Conservation (phyloP, 2,329 filamentous ascomycete species). For the Nothophaeocryptopus gaeumannii region DNA sequence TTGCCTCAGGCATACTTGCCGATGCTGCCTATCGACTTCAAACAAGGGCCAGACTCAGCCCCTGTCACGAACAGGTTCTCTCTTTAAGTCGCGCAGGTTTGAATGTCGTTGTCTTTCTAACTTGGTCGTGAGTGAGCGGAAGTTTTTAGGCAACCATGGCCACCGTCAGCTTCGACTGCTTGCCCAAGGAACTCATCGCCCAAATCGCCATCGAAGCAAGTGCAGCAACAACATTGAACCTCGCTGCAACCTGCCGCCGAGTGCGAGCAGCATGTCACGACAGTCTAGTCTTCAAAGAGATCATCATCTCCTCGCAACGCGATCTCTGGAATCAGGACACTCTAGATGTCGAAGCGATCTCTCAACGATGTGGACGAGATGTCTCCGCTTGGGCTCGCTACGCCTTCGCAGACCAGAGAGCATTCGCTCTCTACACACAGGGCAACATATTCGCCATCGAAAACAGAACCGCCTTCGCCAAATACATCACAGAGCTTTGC, state of each 20-base stretch:
- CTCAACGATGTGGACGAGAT: constrained; percentile 8
- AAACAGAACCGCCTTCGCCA: too few species aligned
- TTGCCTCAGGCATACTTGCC: not conserved
- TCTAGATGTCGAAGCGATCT: constrained; percentile 11
- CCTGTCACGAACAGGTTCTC: too few species aligned
- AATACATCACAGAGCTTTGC: constrained; percentile 4
- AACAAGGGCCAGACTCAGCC: too few species aligned
- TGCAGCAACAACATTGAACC: constrained; percentile 10
- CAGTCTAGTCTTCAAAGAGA: constrained; percentile 14
- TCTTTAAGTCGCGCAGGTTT: too few species aligned
- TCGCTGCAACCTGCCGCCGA: constrained; percentile 10
- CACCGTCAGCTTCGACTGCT: constrained; percentile 1
- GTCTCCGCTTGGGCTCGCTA: constrained; percentile 17
- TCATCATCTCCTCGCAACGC: constrained; percentile 6
- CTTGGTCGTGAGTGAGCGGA: too few species aligned
- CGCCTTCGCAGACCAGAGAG: constrained; percentile 17
- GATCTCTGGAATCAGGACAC: not conserved
- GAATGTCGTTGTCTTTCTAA: too few species aligned
- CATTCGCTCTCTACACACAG: not conserved
- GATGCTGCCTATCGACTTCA: too few species aligned
- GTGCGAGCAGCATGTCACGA: constrained; percentile 18
- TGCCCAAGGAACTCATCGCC: constrained; percentile 20
- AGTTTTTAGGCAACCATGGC: not conserved
- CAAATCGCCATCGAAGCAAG: constrained; percentile 16
- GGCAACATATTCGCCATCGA: too few species aligned